Evolutionary conservation across 257 asterid species (phyloP).

Genomic region (Primulina huaijiensis): DNA sequence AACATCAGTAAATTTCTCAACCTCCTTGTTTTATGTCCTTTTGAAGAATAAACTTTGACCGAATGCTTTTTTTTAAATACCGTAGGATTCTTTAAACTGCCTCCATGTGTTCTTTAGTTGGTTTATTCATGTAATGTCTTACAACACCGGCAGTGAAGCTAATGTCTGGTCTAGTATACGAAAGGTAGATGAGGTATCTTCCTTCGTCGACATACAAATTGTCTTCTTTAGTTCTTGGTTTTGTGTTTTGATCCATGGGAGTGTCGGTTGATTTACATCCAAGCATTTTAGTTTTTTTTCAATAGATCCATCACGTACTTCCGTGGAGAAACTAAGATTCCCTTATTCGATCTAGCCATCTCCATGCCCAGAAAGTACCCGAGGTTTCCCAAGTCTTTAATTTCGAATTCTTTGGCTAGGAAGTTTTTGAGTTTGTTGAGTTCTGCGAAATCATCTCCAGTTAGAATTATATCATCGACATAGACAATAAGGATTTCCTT

Average conservation of each 20-base stretch:
- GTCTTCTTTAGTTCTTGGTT: background rate
- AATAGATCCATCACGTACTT: background rate
- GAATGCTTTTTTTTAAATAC: too few relatives aligned
- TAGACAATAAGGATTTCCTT: too few relatives aligned
- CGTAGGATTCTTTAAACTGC: too few relatives aligned
- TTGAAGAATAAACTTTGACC: too few relatives aligned
- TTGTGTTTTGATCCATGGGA: background rate
- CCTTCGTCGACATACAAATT: background rate
- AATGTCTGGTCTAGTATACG: background rate
- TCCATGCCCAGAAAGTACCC: too few relatives aligned
- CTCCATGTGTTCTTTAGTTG: too few relatives aligned
- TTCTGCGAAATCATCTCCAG: too few relatives aligned
- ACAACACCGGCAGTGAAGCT: background rate
- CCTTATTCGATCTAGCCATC: background rate
- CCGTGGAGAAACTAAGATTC: background rate
- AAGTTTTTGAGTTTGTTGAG: too few relatives aligned
- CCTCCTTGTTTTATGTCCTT: background rate
- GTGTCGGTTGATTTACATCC: background rate
- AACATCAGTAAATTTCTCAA: background rate
- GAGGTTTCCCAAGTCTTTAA: background rate
- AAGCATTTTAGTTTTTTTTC: background rate
- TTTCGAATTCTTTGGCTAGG: too few relatives aligned
- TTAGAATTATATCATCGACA: too few relatives aligned
- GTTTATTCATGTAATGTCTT: background rate
- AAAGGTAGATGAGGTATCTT: background rate